phyloP scores from a whole-genome alignment of 2,329 filamentous ascomycete genomes.

The Aurifilum marmelostoma region DNA sequence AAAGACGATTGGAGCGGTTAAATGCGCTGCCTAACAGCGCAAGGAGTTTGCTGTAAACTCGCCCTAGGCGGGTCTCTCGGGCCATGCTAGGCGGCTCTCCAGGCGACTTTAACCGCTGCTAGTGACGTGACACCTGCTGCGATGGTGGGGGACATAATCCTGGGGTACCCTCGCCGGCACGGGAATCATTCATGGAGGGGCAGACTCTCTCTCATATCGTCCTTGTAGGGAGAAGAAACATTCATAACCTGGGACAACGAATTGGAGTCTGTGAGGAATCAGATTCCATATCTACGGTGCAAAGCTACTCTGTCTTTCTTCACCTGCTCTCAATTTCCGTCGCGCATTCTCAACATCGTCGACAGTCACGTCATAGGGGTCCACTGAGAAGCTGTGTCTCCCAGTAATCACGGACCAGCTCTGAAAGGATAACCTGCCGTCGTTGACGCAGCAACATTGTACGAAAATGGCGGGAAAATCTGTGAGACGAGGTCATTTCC shows the following conservation, averaged over 20 bases:
- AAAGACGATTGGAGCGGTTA: conserved; percentile 39
- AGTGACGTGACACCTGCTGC: conserved; percentile 12
- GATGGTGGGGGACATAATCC: not conserved
- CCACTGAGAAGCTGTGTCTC: not conserved
- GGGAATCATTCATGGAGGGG: not conserved
- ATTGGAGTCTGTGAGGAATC: not conserved
- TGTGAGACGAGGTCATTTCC: conserved; percentile 31
- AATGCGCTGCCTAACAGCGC: conserved; percentile 36
- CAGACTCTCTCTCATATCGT: not conserved
- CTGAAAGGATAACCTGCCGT: not conserved
- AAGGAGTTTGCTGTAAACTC: not conserved
- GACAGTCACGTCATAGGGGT: conserved; percentile 11
- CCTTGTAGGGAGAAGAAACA: not conserved
- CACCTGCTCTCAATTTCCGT: not conserved
- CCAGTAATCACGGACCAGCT: not conserved
- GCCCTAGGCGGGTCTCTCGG: conserved; percentile 7
- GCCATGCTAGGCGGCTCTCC: conserved; percentile 23
- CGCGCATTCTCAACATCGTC: conserved; percentile 12
- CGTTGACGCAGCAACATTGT: not conserved
- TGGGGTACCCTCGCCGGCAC: not conserved
- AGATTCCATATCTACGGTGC: not conserved
- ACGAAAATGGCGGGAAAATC: conserved; percentile 36
- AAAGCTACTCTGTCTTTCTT: not conserved
- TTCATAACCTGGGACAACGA: not conserved
- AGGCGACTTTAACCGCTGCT: conserved; percentile 30